phyloP scores from a whole-genome alignment of 805 yeast species.

The Metschnikowia baotianmanensis region DNA sequence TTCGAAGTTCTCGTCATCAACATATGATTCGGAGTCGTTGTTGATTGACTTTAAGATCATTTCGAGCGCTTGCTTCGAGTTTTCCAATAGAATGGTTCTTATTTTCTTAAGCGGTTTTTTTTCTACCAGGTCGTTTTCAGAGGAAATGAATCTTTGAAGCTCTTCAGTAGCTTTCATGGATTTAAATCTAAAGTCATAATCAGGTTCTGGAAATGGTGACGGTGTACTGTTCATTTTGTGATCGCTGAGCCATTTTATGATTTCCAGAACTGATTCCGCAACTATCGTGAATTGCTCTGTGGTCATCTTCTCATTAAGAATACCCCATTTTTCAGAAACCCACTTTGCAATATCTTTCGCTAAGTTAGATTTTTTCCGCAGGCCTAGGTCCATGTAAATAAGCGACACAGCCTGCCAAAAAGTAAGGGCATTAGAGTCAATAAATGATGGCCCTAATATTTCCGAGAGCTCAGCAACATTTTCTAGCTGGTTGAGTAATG shows the following conservation, averaged over 20 bases:
- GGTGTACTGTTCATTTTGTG: not conserved
- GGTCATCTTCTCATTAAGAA: slow-evolving; percentile 6
- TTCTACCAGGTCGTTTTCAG: not conserved
- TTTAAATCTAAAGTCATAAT: slow-evolving; percentile 11
- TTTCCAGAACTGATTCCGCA: not conserved
- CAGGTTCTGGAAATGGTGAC: too few relatives aligned
- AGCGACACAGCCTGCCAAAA: slow-evolving; percentile 52
- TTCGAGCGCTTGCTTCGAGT: slow-evolving; percentile 3
- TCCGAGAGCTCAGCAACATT: slow-evolving; percentile 31
- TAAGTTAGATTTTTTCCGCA: slow-evolving; percentile 26
- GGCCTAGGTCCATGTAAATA: slow-evolving; percentile 33
- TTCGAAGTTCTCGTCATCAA: not conserved
- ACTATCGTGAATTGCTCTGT: not conserved
- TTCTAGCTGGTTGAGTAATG: slow-evolving; percentile 46
- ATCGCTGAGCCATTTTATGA: slow-evolving; percentile 5
- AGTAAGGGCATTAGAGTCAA: slow-evolving; percentile 46
- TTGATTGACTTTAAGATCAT: not conserved
- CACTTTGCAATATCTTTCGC: slow-evolving; percentile 44
- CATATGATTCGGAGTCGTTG: not conserved
- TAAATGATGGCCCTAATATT: slow-evolving; percentile 48
- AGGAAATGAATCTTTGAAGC: slow-evolving; percentile 7
- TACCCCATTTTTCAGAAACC: slow-evolving; percentile 48
- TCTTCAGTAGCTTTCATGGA: slow-evolving; percentile 5
- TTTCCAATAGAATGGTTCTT: not conserved
- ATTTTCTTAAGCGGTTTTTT: not conserved